Base-by-base conservation (phyloP, 306 rosid genomes). In the Mimosa bimucronata region DNA sequence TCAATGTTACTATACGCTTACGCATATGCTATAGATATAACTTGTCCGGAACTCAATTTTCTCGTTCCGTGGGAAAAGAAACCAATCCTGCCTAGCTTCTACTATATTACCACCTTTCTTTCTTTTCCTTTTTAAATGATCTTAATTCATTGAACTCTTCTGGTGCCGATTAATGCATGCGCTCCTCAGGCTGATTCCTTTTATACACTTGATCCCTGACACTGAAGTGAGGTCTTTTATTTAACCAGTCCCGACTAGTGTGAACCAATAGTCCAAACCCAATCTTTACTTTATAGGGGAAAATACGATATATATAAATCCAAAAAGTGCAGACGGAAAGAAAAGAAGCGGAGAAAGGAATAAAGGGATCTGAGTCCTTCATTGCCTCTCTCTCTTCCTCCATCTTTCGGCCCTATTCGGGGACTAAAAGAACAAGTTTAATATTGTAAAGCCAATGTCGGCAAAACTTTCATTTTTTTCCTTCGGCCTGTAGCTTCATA, bases 311-410 rank as follows among this genome's bases (percentile, higher is more conserved):
- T 10, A 78, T 45, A 76, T 55, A 57, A n/a, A 38, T 29, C 19
- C 82, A 82, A 79, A 79, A 85, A 79, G 77, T 53, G 75, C 79
- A 57, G 38, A 57, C 69, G 19, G 25, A 0, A 18, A 23, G 75
- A 62, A 42, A 14, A 4, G 15, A 46, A 18, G 9, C 3, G 21
- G 72, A 14, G 3, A 16, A 7, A 0, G 65, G 0, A 13, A 58
- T 1, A 3, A 2, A 25, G 65, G 7, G 65, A 58, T 58, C 1
- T 25, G 65, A 25, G 10, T 11, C 31, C 30, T 58, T 58, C 64
- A 58, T 6, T 3, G 38, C 38, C 65, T 6, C 3, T n/a, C n/a
- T n/a, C 31, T 10, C 65, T 25, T 0, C 31, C 66, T 23, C 65
- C 18, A 6, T 10, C 65, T 9, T 9, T 57, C 30, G 65, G 65